Evolutionary conservation across 768 basidiomycete species (phyloP), one percentile per base, ranked within the genome.

Genomic region (Strobilomyces dryophilus): DNA sequence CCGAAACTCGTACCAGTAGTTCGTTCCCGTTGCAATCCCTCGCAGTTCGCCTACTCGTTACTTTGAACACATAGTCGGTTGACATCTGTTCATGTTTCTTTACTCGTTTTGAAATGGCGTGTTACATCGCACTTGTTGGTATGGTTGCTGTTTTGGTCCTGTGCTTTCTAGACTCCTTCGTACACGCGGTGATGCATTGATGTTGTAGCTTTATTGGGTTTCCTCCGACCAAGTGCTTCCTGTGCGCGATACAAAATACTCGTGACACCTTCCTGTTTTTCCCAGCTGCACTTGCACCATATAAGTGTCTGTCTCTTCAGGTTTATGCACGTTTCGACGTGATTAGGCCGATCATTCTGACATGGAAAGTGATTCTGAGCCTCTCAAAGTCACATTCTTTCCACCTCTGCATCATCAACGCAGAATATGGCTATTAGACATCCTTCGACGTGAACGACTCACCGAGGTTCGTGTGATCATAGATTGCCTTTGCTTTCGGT

Each of bases 401-500:
- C 88, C 88, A 15, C 82, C 84, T 0, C 75, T 90, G 27, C 75
- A 76, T 56, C 76, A 85, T 21, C 85, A 90, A 63, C 76, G 87
- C 35, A 76, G 83, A 44, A 81, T 85, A 50, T 90, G 88, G 88
- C 74, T 87, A 12, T 73, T 90, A 1, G 78, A 85, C 57, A 70
- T 78, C 21, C 67, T 90, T 26, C 73, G 87, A 26, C 74, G 77
- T 29, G 82, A 87, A 57, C 68, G 68, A 18, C 74, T 86, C 35
- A 71, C 77, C 11, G 73, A 78, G 65, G 86, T 84, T 56, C 47
- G 75, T 64, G 5, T 32, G 27, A 31, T 24, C 31, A 35, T 17
- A 17, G 37, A 17, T 15, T n/a, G 3, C 0, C 14, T 12, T 5
- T 14, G 14, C 2, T 26, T 12, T 20, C 5, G 27, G 18, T 49